phyloP scores from a whole-genome alignment of 2,329 filamentous ascomycete species.

The Sclerotinia glacialis region DNA sequence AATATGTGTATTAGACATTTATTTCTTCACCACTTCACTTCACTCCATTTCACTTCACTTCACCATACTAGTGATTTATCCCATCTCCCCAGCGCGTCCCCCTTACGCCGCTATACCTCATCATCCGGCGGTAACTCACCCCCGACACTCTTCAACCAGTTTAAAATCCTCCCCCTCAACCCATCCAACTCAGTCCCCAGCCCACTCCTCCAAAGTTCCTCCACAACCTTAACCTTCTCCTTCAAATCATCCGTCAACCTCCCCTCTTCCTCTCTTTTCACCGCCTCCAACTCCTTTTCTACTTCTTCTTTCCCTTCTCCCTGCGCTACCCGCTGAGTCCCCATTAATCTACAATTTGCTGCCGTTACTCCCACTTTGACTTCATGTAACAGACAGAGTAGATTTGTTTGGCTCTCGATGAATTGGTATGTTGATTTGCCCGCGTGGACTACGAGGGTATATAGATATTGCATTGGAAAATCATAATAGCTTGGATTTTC shows the following conservation, averaged over 20 bases:
- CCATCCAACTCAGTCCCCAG: slow-evolving; percentile 73
- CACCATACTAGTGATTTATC: neutral
- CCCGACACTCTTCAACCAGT: slow-evolving; percentile 62
- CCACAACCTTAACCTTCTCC: slow-evolving; percentile 86
- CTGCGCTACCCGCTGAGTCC: slow-evolving; percentile 54
- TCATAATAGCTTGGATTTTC: slow-evolving; percentile 81
- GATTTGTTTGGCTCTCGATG: slow-evolving; percentile 89
- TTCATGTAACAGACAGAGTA: slow-evolving; percentile 86
- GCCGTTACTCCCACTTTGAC: slow-evolving; percentile 76
- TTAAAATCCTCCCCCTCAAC: slow-evolving; percentile 66
- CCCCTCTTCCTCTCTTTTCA: slow-evolving; percentile 64
- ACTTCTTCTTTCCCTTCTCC: slow-evolving; percentile 44
- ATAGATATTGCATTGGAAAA: slow-evolving; percentile 88
- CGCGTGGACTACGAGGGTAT: slow-evolving; percentile 77
- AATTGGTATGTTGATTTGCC: slow-evolving; percentile 95
- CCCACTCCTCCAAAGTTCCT: slow-evolving; percentile 86
- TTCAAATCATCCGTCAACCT: slow-evolving; percentile 81
- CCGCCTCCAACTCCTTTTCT: slow-evolving; percentile 49
- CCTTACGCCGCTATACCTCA: slow-evolving; percentile 22
- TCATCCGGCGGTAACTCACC: slow-evolving; percentile 76
- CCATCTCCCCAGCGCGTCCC: neutral
- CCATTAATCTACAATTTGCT: slow-evolving; percentile 64
- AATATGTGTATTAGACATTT: neutral
- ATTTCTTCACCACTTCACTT: neutral
- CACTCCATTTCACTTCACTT: neutral